Evolutionary conservation across 1,139 yeast species (phyloP), one percentile per base, ranked within the genome.

Genomic region (Taiozyma sp.): DNA sequence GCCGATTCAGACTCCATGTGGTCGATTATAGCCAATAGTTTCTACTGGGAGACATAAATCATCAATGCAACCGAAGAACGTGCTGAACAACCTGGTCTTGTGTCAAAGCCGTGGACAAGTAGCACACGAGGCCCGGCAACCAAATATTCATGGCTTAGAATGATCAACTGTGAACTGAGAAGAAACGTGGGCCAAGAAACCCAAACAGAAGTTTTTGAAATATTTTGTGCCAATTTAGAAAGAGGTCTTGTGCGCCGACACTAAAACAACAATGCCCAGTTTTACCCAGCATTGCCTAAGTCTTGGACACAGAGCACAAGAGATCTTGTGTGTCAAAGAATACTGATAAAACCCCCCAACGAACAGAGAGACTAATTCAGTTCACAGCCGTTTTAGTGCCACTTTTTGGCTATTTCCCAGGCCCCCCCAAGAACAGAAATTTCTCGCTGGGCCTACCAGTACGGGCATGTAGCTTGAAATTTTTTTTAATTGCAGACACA

Each of bases 131-230:
- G 34, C n/a, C n/a, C 4, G 34, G 34, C n/a, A 13, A 4, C 7
- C 7, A 2, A 24, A 24, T 6, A 7, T 24, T 24, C 26, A 24
- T 6, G 26, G 26, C 19, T 24, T 13, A 6, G 34, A n/a, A 30
- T 13, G n/a, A 30, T 30, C 3, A 30, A 13, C 10, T 30, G 3
- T 30, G 6, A n/a, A 6, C 2, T n/a, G 26, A 24, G 26, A 24
- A 32, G 24, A 35, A 46, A 46, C 48, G 48, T 46, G 48, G 48
- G 48, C 7, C 37, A 34, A n/a, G 19, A 34, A 40, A 5, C 26
- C 26, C 26, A 6, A 24, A 24, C 26, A 24, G 7, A 24, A 24
- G 35, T 32, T 24, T 24, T 11, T 22, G 21, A 22, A 21, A 21
- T 19, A 10, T 11, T 32, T 41, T 40, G 41, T 40, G 14, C 42